phyloP scores from a whole-genome alignment of 495 filamentous ascomycete genomes.

The Lineolata rhizophorae region DNA sequence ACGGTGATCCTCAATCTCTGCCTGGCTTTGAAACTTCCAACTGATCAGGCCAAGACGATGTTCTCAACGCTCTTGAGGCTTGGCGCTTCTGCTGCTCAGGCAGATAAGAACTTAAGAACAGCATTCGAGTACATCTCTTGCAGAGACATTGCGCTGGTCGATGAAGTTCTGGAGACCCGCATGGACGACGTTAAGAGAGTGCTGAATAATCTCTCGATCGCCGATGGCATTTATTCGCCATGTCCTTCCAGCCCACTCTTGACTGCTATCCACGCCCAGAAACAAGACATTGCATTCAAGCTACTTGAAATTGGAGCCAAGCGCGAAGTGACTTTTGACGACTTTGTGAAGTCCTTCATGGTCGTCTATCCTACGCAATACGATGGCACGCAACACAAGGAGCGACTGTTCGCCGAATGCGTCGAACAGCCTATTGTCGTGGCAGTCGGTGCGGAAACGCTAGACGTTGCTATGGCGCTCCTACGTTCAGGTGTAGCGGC shows the following conservation, averaged over 20 bases:
- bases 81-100: slow-evolving; percentile 52
- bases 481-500: too few species aligned
- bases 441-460: slow-evolving; percentile 28
- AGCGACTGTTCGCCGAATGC: slow-evolving; percentile 16
- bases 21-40: slow-evolving; percentile 30
- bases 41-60: slow-evolving; percentile 37
- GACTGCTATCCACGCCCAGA: slow-evolving; percentile 20
- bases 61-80: slow-evolving; percentile 37
- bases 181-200: slow-evolving; percentile 33
- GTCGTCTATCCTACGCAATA: slow-evolving; percentile 3
- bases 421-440: slow-evolving; percentile 36
- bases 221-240: slow-evolving; percentile 6
- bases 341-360: slow-evolving; percentile 21
- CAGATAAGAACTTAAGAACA: slow-evolving; percentile 34
- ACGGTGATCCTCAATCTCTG: slow-evolving; percentile 42
- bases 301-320: slow-evolving; percentile 25
- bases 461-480: slow-evolving; percentile 29
- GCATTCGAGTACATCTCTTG: slow-evolving; percentile 35
- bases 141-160: slow-evolving; percentile 27
- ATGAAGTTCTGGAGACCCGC: slow-evolving; percentile 37
- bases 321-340: slow-evolving; percentile 17
- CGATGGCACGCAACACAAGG: slow-evolving; percentile 19
- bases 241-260: slow-evolving; percentile 19
- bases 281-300: slow-evolving; percentile 18
- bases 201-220: slow-evolving; percentile 34